Base-by-base conservation (phyloP, 2,329 filamentous ascomycete genomes). In the Neoascochyta sp. region DNA sequence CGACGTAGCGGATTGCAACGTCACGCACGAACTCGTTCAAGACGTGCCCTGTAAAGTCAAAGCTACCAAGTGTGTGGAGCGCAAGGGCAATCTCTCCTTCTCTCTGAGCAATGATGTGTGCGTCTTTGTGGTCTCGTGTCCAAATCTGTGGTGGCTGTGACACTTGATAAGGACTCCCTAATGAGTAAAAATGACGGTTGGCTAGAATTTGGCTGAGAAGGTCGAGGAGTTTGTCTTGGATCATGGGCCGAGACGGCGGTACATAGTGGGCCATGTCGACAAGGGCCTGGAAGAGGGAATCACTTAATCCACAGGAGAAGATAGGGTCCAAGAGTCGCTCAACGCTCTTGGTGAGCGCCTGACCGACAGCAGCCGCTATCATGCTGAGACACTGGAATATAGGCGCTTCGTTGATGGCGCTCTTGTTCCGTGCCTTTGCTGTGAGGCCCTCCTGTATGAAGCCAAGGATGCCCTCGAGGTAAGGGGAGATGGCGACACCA, bases 241-340 rank as follows among this genome's bases (percentile, higher is more conserved):
- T 96, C 5, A 80, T 89, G 2, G 84, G 76, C 57, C 94, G 92
- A 34, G 95, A 87, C 0, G 93, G 88, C 0, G 90, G 92, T 25
- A 98, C 95, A 58, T 98, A 96, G 57, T 96, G 94, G 16, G 92
- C 92, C 86, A 98, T 95, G 55, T 98, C 93, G 13, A 96, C 89
- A 31, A 98, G 71, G 3, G 93, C 93, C 59, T 96, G 89, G 0
- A 90, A 95, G 14, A 98, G 75, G 46, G 93, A 92, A 34, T 90
- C 85, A 20, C 88, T 95, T 29, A 98, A 73, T 27, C 94, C 92
- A 58, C 92, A 98, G 10, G 87, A 89, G 63, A 98, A 98, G 36
- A 98, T 95, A 8, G 93, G 89, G 49, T 95, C 90, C 7, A 98
- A 75, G 16, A 98, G 70, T 9, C 89, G 86, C 58, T 95, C 89